Conservation (phyloP, 495 filamentous ascomycete species). For the Hypoxylon lienhwacheense region DNA sequence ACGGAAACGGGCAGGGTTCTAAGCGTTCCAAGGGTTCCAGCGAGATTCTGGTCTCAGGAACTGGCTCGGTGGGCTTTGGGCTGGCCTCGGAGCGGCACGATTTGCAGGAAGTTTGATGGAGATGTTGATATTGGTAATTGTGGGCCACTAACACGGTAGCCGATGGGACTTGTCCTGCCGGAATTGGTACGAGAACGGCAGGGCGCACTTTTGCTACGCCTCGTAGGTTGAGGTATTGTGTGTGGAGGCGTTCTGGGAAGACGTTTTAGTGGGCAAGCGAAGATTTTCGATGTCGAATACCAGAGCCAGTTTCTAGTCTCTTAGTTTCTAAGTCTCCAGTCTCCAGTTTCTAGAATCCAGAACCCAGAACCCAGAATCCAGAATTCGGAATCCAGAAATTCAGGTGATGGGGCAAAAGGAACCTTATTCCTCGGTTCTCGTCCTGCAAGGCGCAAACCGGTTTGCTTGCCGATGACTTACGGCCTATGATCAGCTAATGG, state of each 20-base stretch:
- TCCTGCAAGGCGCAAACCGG: slow-evolving; percentile 29
- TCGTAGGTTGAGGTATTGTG: too few relatives aligned
- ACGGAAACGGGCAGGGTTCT: slow-evolving; percentile 37
- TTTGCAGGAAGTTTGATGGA: slow-evolving; percentile 39
- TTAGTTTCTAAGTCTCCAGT: background rate
- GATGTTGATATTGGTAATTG: slow-evolving; percentile 37
- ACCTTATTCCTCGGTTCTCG: too few relatives aligned
- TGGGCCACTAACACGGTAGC: slow-evolving; percentile 36
- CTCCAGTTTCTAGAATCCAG: too few relatives aligned
- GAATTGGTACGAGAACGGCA: slow-evolving; percentile 30
- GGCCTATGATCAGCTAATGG: too few relatives aligned
- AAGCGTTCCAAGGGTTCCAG: too few relatives aligned
- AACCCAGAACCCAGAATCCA: too few relatives aligned
- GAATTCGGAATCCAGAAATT: too few relatives aligned
- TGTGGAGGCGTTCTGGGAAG: slow-evolving; percentile 29
- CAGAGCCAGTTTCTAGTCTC: slow-evolving; percentile 5
- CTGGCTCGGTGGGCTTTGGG: slow-evolving; percentile 32
- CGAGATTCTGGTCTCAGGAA: slow-evolving; percentile 28
- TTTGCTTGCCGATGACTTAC: slow-evolving; percentile 2
- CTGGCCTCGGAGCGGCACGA: slow-evolving; percentile 39
- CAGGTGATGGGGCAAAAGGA: too few relatives aligned
- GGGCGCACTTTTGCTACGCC: slow-evolving; percentile 31
- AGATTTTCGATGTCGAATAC: slow-evolving; percentile 17
- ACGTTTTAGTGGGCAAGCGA: slow-evolving; percentile 23
- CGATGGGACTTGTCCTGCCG: slow-evolving; percentile 30